Evolutionary conservation across 2,329 filamentous ascomycete species (phyloP).

Genomic region (Septoria linicola): DNA sequence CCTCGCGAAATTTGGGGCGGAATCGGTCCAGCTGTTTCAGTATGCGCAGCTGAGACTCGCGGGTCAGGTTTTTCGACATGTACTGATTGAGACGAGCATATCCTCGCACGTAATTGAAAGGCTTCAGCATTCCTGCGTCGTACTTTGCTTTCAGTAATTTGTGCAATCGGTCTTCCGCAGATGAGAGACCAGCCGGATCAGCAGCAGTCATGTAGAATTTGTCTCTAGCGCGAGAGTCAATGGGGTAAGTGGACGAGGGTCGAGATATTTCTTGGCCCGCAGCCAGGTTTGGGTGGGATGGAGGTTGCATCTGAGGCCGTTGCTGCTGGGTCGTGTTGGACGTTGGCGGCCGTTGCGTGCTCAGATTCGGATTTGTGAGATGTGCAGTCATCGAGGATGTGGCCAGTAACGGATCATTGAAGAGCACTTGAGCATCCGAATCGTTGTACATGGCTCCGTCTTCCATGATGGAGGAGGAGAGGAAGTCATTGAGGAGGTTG

Average conservation of each 20-base stretch:
- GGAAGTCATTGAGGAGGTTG: slow-evolving; percentile 92
- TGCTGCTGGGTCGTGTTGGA: slow-evolving; percentile 1
- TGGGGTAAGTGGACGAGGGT: slow-evolving; percentile 60
- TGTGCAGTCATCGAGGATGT: slow-evolving; percentile 43
- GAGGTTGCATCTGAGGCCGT: slow-evolving; percentile 7
- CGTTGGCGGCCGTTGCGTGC: slow-evolving; percentile 26
- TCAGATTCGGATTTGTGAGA: slow-evolving; percentile 45
- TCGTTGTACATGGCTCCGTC: slow-evolving; percentile 51
- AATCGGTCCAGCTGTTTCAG: slow-evolving; percentile 88
- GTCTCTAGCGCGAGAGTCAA: slow-evolving; percentile 70
- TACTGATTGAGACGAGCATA: slow-evolving; percentile 88
- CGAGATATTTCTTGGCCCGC: slow-evolving; percentile 58
- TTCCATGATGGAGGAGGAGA: slow-evolving; percentile 87
- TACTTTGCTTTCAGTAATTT: slow-evolving; percentile 93
- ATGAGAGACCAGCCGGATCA: slow-evolving; percentile 82
- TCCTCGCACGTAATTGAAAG: slow-evolving; percentile 98
- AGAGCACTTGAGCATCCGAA: slow-evolving; percentile 53
- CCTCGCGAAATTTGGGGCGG: slow-evolving; percentile 90
- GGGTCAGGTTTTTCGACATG: slow-evolving; percentile 83
- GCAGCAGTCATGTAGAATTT: slow-evolving; percentile 94
- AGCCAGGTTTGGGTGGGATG: slow-evolving; percentile 36
- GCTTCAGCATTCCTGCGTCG: slow-evolving; percentile 88
- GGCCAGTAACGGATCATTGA: slow-evolving; percentile 57
- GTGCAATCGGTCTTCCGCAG: slow-evolving; percentile 92
- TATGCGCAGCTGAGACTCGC: slow-evolving; percentile 83